These are phyloP conservation scores for Schizosaccharomyces cryophilus DNA, from an alignment of 805 yeast species.

Conservation along the genomic window DNA sequence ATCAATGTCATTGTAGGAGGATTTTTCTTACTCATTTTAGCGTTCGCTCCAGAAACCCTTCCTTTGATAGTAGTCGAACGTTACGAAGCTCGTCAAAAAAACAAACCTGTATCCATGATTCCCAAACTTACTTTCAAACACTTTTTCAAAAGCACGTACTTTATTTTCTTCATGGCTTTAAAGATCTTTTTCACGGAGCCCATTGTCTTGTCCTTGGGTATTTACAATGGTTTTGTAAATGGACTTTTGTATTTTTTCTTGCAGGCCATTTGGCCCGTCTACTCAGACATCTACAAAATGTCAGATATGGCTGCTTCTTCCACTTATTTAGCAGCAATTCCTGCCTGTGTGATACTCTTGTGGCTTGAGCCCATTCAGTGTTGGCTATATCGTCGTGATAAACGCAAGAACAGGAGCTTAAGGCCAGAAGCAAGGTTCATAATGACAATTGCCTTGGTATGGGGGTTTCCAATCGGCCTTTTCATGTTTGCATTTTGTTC, in stretches of 20 bases:
- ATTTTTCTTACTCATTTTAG: slow-evolving; percentile 16
- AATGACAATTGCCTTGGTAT: neutral
- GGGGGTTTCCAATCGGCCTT: neutral
- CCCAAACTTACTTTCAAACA: neutral
- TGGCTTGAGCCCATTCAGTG: slow-evolving; percentile 14
- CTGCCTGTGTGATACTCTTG: slow-evolving; percentile 43
- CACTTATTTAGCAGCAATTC: slow-evolving; percentile 52
- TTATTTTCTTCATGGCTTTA: slow-evolving; percentile 10
- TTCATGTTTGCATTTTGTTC: neutral
- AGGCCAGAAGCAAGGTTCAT: slow-evolving; percentile 1
- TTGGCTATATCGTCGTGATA: neutral
- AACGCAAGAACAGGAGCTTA: neutral
- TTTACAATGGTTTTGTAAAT: slow-evolving; percentile 18
- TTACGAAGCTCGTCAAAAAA: neutral
- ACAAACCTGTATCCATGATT: neutral
- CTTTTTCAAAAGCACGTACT: neutral
- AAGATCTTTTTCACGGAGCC: slow-evolving; percentile 17
- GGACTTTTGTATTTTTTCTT: slow-evolving; percentile 33
- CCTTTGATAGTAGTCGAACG: neutral
- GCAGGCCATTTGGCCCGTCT: slow-evolving; percentile 52
- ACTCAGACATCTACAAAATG: slow-evolving; percentile 35
- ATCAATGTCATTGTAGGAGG: slow-evolving; percentile 38
- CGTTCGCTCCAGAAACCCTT: neutral
- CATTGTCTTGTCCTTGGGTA: slow-evolving; percentile 15
- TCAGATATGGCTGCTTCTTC: slow-evolving; percentile 33